A percentile compares a stretch with the other conserved stretches of the same genome.
phyloP scores from a whole-genome alignment of 2,329 filamentous ascomycete species.

The Fragosphaeria purpurea region DNA sequence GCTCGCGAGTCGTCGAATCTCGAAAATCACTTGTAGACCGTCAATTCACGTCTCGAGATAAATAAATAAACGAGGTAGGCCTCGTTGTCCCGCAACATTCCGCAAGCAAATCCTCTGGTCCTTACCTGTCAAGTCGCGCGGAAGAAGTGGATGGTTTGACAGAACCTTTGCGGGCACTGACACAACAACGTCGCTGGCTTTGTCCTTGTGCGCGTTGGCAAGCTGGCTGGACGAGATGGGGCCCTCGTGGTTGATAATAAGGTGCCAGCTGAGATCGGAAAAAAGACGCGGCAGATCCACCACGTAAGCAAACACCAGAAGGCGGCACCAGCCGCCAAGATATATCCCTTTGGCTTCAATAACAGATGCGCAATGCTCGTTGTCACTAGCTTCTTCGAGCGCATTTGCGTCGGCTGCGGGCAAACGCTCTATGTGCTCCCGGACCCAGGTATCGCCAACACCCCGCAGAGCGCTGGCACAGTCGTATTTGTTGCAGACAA shows the following conservation, averaged over 20 bases:
- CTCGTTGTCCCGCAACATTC: too few species aligned
- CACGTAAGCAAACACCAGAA: slow-evolving; percentile 13
- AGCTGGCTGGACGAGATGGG: not conserved
- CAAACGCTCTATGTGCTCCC: slow-evolving; percentile 2
- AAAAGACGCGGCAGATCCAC: slow-evolving; percentile 10
- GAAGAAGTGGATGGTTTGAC: not conserved
- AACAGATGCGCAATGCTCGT: too few species aligned
- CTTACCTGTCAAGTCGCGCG: not conserved
- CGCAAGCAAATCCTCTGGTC: too few species aligned
- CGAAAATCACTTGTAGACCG: not conserved
- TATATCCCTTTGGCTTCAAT: too few species aligned
- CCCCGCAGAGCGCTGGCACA: slow-evolving; percentile 7
- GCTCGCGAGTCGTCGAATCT: not conserved
- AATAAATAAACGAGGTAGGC: too few species aligned
- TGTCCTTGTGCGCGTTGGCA: too few species aligned
- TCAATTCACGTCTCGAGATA: not conserved
- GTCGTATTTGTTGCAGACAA: slow-evolving; percentile 12
- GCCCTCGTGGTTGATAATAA: slow-evolving; percentile 3
- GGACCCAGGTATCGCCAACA: slow-evolving; percentile 8
- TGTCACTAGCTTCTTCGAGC: too few species aligned
- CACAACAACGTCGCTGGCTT: not conserved
- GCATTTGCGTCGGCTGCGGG: too few species aligned
- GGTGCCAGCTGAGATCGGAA: slow-evolving; percentile 9
- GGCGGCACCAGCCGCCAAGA: slow-evolving; percentile 1
- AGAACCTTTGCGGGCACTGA: not conserved